A percentile compares a stretch with the other conserved stretches of the same genome.
These are phyloP conservation scores for Boletus reticuloceps DNA, from an alignment of 768 basidiomycete species.

Conservation along the genomic window DNA sequence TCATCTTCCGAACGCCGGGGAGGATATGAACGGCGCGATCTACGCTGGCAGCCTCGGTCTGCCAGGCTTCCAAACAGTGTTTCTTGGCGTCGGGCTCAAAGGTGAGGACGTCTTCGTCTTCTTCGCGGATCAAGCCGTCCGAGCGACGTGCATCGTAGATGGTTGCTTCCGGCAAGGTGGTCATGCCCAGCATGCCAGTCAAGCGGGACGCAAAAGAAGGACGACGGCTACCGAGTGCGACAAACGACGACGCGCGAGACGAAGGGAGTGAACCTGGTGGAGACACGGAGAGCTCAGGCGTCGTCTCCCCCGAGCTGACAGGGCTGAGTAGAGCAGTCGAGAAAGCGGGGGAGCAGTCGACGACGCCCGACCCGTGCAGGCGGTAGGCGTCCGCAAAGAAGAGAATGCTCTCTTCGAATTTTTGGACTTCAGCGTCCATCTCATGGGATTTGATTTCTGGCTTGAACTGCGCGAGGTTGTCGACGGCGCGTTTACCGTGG, in stretches of 20 bases:
- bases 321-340: slow-evolving; percentile 13
- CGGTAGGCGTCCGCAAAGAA: slow-evolving; percentile 62
- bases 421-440: slow-evolving; percentile 56
- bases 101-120: slow-evolving; percentile 34
- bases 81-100: slow-evolving; percentile 28
- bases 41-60: slow-evolving; percentile 52
- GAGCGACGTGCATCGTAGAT: slow-evolving; percentile 20
- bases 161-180: slow-evolving; percentile 30
- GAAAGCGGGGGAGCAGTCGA: slow-evolving; percentile 24
- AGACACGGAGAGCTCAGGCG: slow-evolving; percentile 39
- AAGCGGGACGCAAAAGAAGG: slow-evolving; percentile 47
- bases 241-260: slow-evolving; percentile 45
- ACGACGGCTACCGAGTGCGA: slow-evolving; percentile 34
- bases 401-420: slow-evolving; percentile 64
- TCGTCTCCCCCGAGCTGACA: slow-evolving; percentile 34
- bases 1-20: slow-evolving; percentile 65
- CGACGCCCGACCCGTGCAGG: slow-evolving; percentile 37
- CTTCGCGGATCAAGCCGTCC: slow-evolving; percentile 32
- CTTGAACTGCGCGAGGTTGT: slow-evolving; percentile 65
- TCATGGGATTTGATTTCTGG: slow-evolving; percentile 53
- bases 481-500: slow-evolving; percentile 76
- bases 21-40: slow-evolving; percentile 69
- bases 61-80: slow-evolving; percentile 47
- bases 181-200: slow-evolving; percentile 39
- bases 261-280: slow-evolving; percentile 39